A percentile compares a stretch with the other conserved stretches of the same genome.
phyloP scores from a whole-genome alignment of 805 yeast genomes.

The Saccharomycopsis sp. region DNA sequence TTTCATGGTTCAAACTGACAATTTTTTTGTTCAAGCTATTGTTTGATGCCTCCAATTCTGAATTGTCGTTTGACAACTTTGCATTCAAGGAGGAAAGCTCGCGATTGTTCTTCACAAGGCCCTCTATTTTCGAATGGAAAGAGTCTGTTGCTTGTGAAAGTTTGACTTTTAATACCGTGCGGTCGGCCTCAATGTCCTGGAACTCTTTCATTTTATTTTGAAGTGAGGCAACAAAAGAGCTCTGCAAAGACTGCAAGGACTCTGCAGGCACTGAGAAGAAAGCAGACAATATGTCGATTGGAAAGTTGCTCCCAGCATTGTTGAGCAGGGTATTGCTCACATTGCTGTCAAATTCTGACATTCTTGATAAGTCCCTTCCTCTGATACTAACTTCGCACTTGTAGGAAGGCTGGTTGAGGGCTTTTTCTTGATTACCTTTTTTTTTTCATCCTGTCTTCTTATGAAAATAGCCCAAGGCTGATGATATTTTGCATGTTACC shows the following conservation, averaged over 20 bases:
- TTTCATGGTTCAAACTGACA: conserved; percentile 31
- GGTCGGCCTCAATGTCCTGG: conserved; percentile 26
- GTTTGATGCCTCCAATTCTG: conserved; percentile 28
- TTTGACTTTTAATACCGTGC: conserved; percentile 25
- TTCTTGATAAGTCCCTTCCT: too few species aligned
- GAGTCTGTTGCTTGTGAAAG: conserved; percentile 28
- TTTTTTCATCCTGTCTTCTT: too few species aligned
- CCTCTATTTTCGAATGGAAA: conserved; percentile 23
- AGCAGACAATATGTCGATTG: too few species aligned
- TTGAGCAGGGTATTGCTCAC: too few species aligned
- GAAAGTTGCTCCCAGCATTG: too few species aligned
- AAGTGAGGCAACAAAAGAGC: background rate
- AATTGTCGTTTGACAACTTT: conserved; percentile 32
- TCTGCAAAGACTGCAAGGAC: background rate
- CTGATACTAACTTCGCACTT: too few species aligned
- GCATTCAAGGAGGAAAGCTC: conserved; percentile 21
- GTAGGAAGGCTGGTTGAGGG: too few species aligned
- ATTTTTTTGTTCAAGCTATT: conserved; percentile 33
- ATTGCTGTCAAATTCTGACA: too few species aligned
- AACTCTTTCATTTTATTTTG: conserved; percentile 24
- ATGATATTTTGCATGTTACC: too few species aligned
- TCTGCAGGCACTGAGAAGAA: too few species aligned
- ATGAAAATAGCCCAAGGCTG: too few species aligned
- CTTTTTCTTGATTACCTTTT: too few species aligned
- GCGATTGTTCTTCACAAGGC: conserved; percentile 22